A percentile compares a stretch with the other conserved stretches of the same genome.
These are phyloP conservation scores for Penicillium aurantiogriseum DNA, from an alignment of 2,329 filamentous ascomycete species.

Conservation along the genomic window DNA sequence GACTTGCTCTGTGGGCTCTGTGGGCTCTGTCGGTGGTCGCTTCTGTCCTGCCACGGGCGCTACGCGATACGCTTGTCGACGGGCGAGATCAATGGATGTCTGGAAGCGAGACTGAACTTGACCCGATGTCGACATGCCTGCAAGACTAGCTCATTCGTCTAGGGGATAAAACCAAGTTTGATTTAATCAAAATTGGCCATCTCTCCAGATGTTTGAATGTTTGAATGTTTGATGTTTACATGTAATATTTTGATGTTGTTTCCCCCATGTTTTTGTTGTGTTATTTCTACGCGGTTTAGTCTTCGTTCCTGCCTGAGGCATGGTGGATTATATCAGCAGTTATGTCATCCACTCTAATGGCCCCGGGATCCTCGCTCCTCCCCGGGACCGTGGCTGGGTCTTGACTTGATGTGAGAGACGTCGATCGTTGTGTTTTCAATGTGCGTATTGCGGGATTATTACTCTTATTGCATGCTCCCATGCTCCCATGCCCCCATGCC, in stretches of 20 bases:
- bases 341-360: not conserved
- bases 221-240: not conserved
- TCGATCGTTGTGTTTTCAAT: slow-evolving; percentile 3
- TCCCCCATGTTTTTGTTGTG: not conserved
- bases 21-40: slow-evolving; percentile 29
- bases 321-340: not conserved
- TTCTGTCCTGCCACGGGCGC: slow-evolving; percentile 52
- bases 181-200: not conserved
- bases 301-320: not conserved
- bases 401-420: not conserved
- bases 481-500: not conserved
- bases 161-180: not conserved
- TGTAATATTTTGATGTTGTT: not conserved
- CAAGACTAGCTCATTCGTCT: not conserved
- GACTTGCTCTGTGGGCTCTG: slow-evolving; percentile 18
- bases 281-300: not conserved
- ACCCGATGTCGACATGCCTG: slow-evolving; percentile 29
- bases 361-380: not conserved
- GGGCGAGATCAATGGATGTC: slow-evolving; percentile 45
- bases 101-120: slow-evolving; percentile 51
- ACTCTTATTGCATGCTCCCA: not conserved
- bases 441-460: not conserved
- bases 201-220: not conserved
- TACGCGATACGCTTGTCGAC: slow-evolving; percentile 42
- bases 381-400: not conserved